Base-by-base conservation (phyloP, 176 grass and related monocot species). In the Microstegium vimineum region DNA sequence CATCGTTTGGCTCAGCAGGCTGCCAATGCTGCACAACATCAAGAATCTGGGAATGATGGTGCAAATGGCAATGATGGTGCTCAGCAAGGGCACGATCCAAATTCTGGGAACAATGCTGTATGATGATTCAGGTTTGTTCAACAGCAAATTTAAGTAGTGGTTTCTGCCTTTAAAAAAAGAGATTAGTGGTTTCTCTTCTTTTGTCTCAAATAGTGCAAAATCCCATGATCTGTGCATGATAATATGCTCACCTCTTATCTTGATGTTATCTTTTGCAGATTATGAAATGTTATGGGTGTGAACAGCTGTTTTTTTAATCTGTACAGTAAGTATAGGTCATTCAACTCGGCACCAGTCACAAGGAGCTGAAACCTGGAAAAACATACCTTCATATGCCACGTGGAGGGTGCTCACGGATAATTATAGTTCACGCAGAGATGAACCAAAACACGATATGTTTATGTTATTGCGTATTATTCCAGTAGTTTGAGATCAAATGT, bases 41-140 rank as follows among this genome's bases (percentile, higher is more conserved):
- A 69, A 80, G 84, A 77, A 46, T 62, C 87, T 63, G 47, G 51
- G 33, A 80, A 67, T 79, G 42, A 37, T 62, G 17, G 78, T 47
- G 65, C 23, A 77, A 82, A 68, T 76, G 89, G 78, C 41, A 73
- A 62, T 66, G 37, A 25, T 10, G 61, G 61, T 46, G 69, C 34
- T 9, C 90, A 91, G 47, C 88, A 89, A 49, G 80, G 41, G 49
- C 79, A 72, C 26, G 59, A 65, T 72, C 38, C 47, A 35, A 79
- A 91, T 72, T 81, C 92, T 68, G 92, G 74, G 3, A 71, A 81
- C 14, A 66, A 83, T 64, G 62, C 56, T 16, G 84, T 79, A 37
- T 90, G 67, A 90, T 60, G 67, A 74, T 74, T 74, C 37, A 86
- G 88, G 88, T 90, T 67, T 66, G 46, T 62, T 67, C 15, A 68